phyloP scores from a whole-genome alignment of 176 grass and related monocot genomes.

The Eleusine indica region DNA sequence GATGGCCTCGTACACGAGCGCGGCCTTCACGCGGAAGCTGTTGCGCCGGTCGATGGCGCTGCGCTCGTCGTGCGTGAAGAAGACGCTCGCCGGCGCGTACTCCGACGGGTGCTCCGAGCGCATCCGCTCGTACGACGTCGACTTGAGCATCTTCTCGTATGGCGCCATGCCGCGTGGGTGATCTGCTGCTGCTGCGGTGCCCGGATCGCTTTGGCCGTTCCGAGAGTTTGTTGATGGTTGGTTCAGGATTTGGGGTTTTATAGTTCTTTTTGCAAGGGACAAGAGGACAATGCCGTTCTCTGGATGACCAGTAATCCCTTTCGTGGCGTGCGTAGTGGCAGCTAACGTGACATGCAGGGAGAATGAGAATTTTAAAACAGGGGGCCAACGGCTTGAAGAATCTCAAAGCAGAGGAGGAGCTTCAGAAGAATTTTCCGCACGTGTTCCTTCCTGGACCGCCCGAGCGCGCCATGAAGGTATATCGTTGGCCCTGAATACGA shows the following conservation, averaged over 20 bases:
- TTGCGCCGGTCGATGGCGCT: conserved; percentile 37
- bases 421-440: not conserved
- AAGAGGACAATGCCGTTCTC: not conserved
- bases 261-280: not conserved
- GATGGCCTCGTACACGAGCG: conserved; percentile 49
- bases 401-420: too few relatives aligned
- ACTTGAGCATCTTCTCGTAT: conserved; percentile 8
- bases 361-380: conserved; percentile 4
- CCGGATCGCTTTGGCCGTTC: not conserved
- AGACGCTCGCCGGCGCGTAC: conserved; percentile 39
- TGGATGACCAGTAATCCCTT: conserved; percentile 29
- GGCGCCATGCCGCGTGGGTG: not conserved
- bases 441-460: not conserved
- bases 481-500: not conserved
- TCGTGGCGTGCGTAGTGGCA: conserved; percentile 19
- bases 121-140: conserved; percentile 35
- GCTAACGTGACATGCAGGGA: conserved; percentile 31
- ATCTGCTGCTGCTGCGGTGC: not conserved
- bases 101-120: conserved; percentile 23
- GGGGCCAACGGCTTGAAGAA: not conserved
- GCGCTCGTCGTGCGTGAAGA: conserved; percentile 7
- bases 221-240: not conserved
- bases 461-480: not conserved
- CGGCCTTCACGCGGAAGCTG: conserved; percentile 58
- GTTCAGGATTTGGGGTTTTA: conserved; percentile 11